Conservation (phyloP, 73 alveolate genomes). For the Symbiodinium natans region DNA sequence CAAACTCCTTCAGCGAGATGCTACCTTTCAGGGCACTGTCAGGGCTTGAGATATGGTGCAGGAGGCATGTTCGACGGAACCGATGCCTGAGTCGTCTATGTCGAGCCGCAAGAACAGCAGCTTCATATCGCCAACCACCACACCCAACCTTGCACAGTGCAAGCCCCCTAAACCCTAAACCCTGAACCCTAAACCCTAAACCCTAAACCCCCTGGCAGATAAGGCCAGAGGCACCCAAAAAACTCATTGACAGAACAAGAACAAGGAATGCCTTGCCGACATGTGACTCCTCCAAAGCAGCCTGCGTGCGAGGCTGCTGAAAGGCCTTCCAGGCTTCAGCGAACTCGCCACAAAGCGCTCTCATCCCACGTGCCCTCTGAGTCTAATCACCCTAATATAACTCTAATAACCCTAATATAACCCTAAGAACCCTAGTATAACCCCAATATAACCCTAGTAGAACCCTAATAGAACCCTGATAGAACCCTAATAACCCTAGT, state of each 20-base stretch:
- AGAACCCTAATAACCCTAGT: too few relatives aligned
- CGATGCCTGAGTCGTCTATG: slow-evolving; percentile 58
- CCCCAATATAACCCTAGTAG: too few relatives aligned
- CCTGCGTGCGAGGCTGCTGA: slow-evolving; percentile 37
- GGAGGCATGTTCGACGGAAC: background rate
- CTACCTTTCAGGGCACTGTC: background rate
- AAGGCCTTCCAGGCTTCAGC: background rate
- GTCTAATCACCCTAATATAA: too few relatives aligned
- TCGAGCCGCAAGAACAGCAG: slow-evolving; percentile 71
- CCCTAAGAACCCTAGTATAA: too few relatives aligned
- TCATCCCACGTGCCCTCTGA: background rate
- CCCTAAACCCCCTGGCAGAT: background rate
- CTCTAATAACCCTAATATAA: too few relatives aligned
- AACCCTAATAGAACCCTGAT: too few relatives aligned
- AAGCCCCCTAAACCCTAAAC: background rate
- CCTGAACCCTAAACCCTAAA: background rate
- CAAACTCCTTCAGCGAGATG: slow-evolving; percentile 27
- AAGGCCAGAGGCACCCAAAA: too few relatives aligned
- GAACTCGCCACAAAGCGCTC: background rate
- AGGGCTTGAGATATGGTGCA: too few relatives aligned
- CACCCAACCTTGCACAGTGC: slow-evolving; percentile 38
- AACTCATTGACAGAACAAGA: background rate
- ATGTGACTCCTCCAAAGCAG: slow-evolving; percentile 32
- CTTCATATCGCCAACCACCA: slow-evolving; percentile 47
- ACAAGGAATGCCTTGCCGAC: background rate